Conservation (phyloP, 352 stramenopile genomes). For the Phytophthora quininea region DNA sequence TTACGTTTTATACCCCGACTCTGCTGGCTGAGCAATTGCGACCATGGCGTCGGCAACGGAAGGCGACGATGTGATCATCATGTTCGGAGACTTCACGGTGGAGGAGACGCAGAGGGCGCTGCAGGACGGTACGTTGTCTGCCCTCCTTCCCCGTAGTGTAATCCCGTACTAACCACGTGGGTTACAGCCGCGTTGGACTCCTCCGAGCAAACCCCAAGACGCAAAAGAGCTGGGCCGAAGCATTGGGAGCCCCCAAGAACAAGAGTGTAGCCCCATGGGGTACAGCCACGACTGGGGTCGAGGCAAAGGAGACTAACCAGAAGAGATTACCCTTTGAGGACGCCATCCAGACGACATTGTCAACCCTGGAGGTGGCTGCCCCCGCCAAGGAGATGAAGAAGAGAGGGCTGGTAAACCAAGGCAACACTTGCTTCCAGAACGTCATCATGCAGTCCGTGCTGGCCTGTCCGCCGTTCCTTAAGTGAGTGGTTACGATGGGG, state of each 20-base stretch:
- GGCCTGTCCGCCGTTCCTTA: conserved; percentile 78
- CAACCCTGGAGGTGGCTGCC: conserved; percentile 57
- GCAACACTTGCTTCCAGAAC: conserved; percentile 91
- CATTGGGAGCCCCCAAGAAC: conserved; percentile 46
- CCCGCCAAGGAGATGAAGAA: conserved; percentile 86
- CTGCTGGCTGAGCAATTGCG: not conserved
- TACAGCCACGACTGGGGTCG: conserved; percentile 8
- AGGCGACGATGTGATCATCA: conserved; percentile 47
- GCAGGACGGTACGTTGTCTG: conserved; percentile 39
- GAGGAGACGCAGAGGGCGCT: conserved; percentile 65
- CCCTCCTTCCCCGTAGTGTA: no score
- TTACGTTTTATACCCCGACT: not conserved
- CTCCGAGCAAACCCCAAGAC: conserved; percentile 18
- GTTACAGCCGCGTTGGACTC: conserved; percentile 26
- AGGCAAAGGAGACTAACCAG: not conserved
- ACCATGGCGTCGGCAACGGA: conserved; percentile 11
- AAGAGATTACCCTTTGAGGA: conserved; percentile 60
- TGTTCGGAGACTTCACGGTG: conserved; percentile 80
- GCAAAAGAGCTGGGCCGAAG: conserved; percentile 68
- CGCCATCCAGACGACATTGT: conserved; percentile 69
- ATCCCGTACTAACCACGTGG: no score
- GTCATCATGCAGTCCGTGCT: conserved; percentile 87
- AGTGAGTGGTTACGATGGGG: conserved; percentile 44
- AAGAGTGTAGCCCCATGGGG: conserved; percentile 19
- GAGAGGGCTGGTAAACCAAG: conserved; percentile 81